These are phyloP conservation scores for Aureobasidium namibiae DNA, from an alignment of 2,329 filamentous ascomycete genomes.

Conservation along the genomic window DNA sequence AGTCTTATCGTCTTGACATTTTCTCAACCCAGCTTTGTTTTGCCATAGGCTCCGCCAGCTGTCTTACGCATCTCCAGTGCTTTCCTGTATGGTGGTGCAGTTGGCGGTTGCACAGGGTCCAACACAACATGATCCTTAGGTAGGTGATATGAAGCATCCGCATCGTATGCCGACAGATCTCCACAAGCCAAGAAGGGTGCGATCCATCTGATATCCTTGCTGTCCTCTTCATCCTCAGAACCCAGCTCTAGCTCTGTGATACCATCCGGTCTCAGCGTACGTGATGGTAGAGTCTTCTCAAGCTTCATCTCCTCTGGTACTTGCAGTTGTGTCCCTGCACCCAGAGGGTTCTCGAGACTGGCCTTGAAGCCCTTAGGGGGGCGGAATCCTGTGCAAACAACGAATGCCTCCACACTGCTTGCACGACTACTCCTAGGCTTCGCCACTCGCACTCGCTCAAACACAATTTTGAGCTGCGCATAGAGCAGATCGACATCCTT, in stretches of 20 bases:
- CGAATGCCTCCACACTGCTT: constrained; percentile 92
- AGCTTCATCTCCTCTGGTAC: background rate
- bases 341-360: constrained; percentile 67
- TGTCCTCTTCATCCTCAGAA: constrained; percentile 35
- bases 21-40: constrained; percentile 45
- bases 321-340: constrained; percentile 50
- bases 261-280: constrained; percentile 36
- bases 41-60: constrained; percentile 68
- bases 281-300: constrained; percentile 19
- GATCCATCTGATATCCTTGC: constrained; percentile 63
- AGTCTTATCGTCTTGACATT: background rate
- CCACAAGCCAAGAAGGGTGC: constrained; percentile 96
- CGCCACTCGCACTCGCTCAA: constrained; percentile 77
- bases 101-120: constrained; percentile 90
- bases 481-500: constrained; percentile 94
- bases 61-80: constrained; percentile 76
- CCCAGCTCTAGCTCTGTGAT: constrained; percentile 39
- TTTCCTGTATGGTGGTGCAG: constrained; percentile 87
- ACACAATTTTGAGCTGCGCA: constrained; percentile 87
- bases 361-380: constrained; percentile 70
- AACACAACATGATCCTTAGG: constrained; percentile 79
- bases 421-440: constrained; percentile 93
- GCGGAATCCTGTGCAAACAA: constrained; percentile 84
- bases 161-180: constrained; percentile 88
- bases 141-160: constrained; percentile 86